Percentiles rank a stretch among this genome's conserved stretches.
Evolutionary conservation across 2,329 filamentous ascomycete species (phyloP).

Genomic region (Esteya vermicola): DNA sequence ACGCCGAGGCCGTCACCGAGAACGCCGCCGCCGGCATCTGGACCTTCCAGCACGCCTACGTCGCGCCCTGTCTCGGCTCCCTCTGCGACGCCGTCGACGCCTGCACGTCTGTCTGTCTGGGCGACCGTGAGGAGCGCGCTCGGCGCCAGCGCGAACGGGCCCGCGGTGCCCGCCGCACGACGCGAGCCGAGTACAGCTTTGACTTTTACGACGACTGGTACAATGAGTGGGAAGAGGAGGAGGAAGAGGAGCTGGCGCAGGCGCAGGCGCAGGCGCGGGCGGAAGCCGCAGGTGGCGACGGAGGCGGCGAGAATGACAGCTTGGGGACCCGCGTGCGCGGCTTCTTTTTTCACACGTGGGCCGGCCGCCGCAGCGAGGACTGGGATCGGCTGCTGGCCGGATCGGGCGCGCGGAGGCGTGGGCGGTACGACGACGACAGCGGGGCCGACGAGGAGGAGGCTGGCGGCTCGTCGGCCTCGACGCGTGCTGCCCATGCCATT

Average conservation of each 20-base stretch:
- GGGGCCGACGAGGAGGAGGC: constrained; percentile 12
- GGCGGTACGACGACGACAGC: constrained; percentile 14
- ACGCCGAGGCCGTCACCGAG: constrained; percentile 78
- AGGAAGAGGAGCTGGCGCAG: constrained; percentile 58
- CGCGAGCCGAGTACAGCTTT: constrained; percentile 67
- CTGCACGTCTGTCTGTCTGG: constrained; percentile 57
- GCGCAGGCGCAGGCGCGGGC: constrained; percentile 19
- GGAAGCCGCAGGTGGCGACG: constrained; percentile 7
- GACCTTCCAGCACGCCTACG: constrained; percentile 73
- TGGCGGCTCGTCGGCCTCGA: constrained; percentile 3
- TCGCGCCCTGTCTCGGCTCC: constrained; percentile 64
- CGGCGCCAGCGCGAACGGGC: constrained; percentile 54
- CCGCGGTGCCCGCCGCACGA: constrained; percentile 32
- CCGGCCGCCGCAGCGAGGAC: constrained; percentile 50
- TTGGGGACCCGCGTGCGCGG: constrained; percentile 29
- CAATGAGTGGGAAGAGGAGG: constrained; percentile 22
- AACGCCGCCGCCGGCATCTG: constrained; percentile 85
- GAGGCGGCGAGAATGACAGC: too few species aligned
- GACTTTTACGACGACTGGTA: constrained; percentile 99
- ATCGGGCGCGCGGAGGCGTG: constrained; percentile 32
- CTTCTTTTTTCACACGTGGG: constrained; percentile 58
- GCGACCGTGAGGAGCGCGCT: constrained; percentile 59
- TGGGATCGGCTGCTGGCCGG: constrained; percentile 71
- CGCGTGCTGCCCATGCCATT: constrained; percentile 20
- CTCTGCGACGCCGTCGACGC: constrained; percentile 54